Percentiles rank a stretch among this genome's conserved stretches.
Evolutionary conservation across 2,329 filamentous ascomycete species (phyloP).

Genomic region (Lecanicillium sp.): DNA sequence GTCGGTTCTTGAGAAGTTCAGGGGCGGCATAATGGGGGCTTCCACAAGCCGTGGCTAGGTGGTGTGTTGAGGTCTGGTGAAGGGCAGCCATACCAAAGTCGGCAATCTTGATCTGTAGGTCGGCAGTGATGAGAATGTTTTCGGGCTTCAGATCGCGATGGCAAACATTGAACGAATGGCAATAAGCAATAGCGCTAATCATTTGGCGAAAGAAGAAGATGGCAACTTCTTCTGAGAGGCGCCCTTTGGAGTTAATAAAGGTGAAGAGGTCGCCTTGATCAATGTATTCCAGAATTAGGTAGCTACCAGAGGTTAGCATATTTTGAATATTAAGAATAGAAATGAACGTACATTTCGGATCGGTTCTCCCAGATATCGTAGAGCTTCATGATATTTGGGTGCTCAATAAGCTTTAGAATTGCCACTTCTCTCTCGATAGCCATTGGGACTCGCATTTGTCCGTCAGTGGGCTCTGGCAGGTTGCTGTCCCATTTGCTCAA

Average conservation of each 20-base stretch:
- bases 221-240: constrained; percentile 71
- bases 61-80: constrained; percentile 68
- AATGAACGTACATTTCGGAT: constrained; percentile 69
- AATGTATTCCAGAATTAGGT: constrained; percentile 89
- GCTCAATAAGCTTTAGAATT: constrained; percentile 92
- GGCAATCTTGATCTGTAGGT: constrained; percentile 79
- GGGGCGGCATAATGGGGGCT: constrained; percentile 96
- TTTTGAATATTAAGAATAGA: not conserved
- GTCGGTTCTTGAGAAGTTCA: constrained; percentile 69
- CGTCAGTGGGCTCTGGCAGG: constrained; percentile 44
- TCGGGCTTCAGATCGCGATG: constrained; percentile 96
- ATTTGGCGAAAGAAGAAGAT: constrained; percentile 88
- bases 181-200: constrained; percentile 84
- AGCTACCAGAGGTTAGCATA: constrained; percentile 45
- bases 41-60: constrained; percentile 82
- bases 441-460: constrained; percentile 67
- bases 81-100: constrained; percentile 98
- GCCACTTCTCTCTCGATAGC: constrained; percentile 92
- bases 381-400: constrained; percentile 87
- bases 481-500: constrained; percentile 65
- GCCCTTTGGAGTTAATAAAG: constrained; percentile 67
- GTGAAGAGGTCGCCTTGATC: constrained; percentile 73
- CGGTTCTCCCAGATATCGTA: constrained; percentile 98
- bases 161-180: constrained; percentile 89
- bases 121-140: constrained; percentile 78